Evolutionary conservation across 75 land plant genomes (phyloP).

Genomic region (Larix kaempferi): DNA sequence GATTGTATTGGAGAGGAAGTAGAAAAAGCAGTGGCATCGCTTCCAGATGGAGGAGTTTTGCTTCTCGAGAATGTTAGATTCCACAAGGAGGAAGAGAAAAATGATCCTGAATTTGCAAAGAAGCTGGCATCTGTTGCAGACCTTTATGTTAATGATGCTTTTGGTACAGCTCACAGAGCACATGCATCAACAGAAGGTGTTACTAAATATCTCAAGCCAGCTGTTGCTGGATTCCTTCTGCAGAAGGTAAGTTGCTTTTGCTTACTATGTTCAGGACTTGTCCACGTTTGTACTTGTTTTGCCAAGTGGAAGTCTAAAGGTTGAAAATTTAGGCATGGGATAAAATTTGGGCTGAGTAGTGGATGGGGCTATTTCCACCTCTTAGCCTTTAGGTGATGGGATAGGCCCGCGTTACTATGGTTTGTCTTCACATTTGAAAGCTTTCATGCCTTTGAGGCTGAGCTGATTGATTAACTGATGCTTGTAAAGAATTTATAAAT

Average conservation of each 20-base stretch:
- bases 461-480: background rate
- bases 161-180: slow-evolving; percentile 93
- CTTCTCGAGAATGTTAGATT: slow-evolving; percentile 96
- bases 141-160: slow-evolving; percentile 91
- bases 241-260: slow-evolving; percentile 60
- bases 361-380: no score
- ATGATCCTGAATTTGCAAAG: slow-evolving; percentile 88
- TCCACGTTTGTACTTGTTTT: background rate
- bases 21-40: slow-evolving; percentile 59
- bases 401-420: no score
- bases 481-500: background rate
- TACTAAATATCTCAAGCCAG: slow-evolving; percentile 67
- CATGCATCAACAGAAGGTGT: slow-evolving; percentile 95
- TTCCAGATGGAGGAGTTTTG: slow-evolving; percentile 76
- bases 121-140: slow-evolving; percentile 85
- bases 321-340: background rate
- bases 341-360: no score
- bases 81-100: slow-evolving; percentile 93
- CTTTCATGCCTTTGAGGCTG: background rate
- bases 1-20: slow-evolving; percentile 81
- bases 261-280: background rate
- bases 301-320: background rate
- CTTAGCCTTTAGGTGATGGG: no score
- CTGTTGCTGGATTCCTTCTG: slow-evolving; percentile 91
- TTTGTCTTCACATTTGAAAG: background rate